Conservation (phyloP, 352 stramenopile genomes). For the Pythium folliculosum region DNA sequence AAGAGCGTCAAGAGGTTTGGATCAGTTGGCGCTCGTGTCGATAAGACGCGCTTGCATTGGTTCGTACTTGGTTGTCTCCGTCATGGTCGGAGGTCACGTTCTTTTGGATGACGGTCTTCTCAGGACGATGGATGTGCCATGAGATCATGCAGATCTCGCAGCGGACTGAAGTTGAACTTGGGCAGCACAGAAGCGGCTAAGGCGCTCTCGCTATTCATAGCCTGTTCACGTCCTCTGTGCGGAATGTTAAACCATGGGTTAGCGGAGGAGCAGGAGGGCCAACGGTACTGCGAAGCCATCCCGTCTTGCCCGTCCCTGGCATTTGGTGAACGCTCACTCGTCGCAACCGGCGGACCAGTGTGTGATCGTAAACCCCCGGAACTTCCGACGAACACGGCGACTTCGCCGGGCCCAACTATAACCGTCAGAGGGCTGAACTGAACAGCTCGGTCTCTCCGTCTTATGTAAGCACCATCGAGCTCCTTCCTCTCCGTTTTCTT, state of each 20-base stretch:
- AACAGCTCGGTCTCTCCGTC: neutral
- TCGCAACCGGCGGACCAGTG: neutral
- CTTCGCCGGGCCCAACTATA: neutral
- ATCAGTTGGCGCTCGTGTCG: neutral
- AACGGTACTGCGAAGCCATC: neutral
- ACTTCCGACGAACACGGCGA: constrained; percentile 1
- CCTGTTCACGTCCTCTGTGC: neutral
- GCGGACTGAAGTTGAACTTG: neutral
- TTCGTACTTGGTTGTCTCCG: too few species aligned
- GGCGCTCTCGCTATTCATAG: neutral
- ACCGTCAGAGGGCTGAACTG: neutral
- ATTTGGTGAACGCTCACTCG: neutral
- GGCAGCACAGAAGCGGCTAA: neutral
- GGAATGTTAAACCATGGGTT: neutral
- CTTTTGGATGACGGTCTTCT: neutral
- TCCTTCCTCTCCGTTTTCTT: too few species aligned
- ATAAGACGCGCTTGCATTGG: neutral
- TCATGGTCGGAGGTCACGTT: too few species aligned
- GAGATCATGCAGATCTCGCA: neutral
- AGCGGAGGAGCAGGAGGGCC: neutral
- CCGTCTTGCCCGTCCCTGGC: too few species aligned
- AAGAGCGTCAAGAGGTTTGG: neutral
- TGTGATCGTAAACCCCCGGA: neutral
- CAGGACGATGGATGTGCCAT: neutral
- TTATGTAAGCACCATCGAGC: neutral